Evolutionary conservation across 106 monocot species (phyloP).

Genomic region (Dioscorea dumetorum): DNA sequence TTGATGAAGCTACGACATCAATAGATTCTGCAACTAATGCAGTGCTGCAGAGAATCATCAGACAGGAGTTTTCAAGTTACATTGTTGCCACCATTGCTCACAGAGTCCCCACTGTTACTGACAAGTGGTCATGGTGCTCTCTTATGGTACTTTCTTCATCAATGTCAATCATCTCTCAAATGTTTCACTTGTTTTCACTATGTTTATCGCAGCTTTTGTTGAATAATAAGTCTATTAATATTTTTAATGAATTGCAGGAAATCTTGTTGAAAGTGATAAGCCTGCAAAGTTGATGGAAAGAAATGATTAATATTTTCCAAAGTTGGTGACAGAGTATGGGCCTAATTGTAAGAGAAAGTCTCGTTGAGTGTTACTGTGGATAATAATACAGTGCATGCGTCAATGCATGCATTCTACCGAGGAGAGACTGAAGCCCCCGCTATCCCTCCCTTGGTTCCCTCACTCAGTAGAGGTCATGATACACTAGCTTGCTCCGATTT

Average conservation of each 20-base stretch:
- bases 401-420: no score
- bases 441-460: no score
- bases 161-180: neutral
- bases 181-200: neutral
- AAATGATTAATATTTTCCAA: conserved; percentile 47
- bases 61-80: conserved; percentile 9
- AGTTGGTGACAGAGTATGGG: conserved; percentile 83
- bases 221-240: no score
- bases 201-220: neutral
- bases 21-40: neutral
- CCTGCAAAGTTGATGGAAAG: conserved; percentile 69
- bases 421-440: no score
- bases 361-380: neutral
- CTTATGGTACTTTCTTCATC: conserved; percentile 4
- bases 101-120: conserved; percentile 9
- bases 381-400: no score
- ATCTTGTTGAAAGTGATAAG: conserved; percentile 69
- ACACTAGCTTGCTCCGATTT: no score
- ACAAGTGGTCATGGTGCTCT: conserved; percentile 14
- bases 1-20: conserved; percentile 12
- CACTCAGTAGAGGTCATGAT: no score
- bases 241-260: conserved; percentile 38
- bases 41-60: conserved; percentile 5
- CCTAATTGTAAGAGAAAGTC: conserved; percentile 34
- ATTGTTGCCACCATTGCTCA: conserved; percentile 11